Evolutionary conservation across 83 land plant species (phyloP).

Genomic region (Diphasiastrum complanatum): DNA sequence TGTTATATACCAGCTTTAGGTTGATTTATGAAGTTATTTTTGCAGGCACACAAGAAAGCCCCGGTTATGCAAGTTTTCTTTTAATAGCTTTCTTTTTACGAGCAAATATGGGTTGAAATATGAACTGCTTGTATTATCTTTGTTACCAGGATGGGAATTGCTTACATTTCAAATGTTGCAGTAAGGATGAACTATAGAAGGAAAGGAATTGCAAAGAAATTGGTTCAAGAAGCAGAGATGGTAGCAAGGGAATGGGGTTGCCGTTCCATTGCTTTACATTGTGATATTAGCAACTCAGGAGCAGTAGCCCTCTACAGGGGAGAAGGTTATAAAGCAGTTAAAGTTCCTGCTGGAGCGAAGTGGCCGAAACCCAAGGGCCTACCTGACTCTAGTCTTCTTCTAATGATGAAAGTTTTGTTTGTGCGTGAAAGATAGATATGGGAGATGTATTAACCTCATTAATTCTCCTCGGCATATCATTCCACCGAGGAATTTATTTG

Average conservation of each 20-base stretch:
- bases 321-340: slow-evolving; percentile 59
- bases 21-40: no score
- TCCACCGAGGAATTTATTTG: no score
- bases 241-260: slow-evolving; percentile 72
- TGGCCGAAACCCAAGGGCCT: slow-evolving; percentile 79
- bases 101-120: no score
- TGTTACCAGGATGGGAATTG: slow-evolving; percentile 77
- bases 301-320: slow-evolving; percentile 55
- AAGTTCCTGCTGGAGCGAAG: slow-evolving; percentile 59
- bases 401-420: slow-evolving; percentile 96
- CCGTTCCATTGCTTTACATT: slow-evolving; percentile 75
- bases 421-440: no score
- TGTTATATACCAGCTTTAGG: no score
- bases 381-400: slow-evolving; percentile 42
- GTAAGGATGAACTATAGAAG: slow-evolving; percentile 52
- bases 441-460: no score
- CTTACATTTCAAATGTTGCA: slow-evolving; percentile 84
- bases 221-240: slow-evolving; percentile 54
- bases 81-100: no score
- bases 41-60: no score
- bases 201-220: slow-evolving; percentile 61
- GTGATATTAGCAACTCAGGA: slow-evolving; percentile 50
- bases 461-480: no score
- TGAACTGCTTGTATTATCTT: no score
- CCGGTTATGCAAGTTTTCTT: no score